Evolutionary conservation across 2,329 filamentous ascomycete species (phyloP).

Genomic region (Alternaria sp.): DNA sequence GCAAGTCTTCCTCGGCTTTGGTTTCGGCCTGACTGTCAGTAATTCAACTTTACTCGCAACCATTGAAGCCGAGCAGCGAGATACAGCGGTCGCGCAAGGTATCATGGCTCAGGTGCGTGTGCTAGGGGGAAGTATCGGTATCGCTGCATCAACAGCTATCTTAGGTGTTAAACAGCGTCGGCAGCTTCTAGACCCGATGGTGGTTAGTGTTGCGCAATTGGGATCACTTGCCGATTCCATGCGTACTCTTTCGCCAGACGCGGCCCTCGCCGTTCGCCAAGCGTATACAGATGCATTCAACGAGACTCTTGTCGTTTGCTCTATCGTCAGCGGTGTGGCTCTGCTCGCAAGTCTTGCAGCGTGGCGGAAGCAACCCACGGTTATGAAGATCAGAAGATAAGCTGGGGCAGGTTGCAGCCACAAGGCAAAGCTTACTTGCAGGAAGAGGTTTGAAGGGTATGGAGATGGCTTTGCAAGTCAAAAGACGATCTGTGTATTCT

Average conservation of each 20-base stretch:
- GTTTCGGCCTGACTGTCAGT: conserved; percentile 16
- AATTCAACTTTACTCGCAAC: conserved; percentile 16
- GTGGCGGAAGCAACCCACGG: conserved; percentile 14
- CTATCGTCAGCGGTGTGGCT: conserved; percentile 23
- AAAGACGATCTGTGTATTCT: too few species aligned
- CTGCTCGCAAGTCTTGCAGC: conserved; percentile 23
- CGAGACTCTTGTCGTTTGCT: conserved; percentile 25
- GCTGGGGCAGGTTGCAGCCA: background rate
- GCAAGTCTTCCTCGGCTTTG: conserved; percentile 17
- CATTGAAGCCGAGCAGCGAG: conserved; percentile 12
- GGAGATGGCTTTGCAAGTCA: too few species aligned
- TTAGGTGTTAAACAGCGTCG: conserved; percentile 17
- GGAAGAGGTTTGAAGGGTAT: too few species aligned
- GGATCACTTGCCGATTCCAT: conserved; percentile 19
- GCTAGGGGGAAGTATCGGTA: conserved; percentile 20
- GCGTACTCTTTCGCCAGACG: background rate
- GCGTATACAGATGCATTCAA: conserved; percentile 30
- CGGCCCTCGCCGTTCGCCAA: conserved; percentile 8
- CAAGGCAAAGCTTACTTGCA: too few species aligned
- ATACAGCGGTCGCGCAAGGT: conserved; percentile 19
- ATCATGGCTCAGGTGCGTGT: conserved; percentile 20
- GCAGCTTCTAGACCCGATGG: conserved; percentile 10
- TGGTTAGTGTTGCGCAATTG: conserved; percentile 11
- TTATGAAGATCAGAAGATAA: background rate
- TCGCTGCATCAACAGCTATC: conserved; percentile 21